Conservation (phyloP, 164 flowering plant genomes). For the grape (Vitis vinifera) region ASM3070453v1 NC_081808.1:7639001-7639500, state of each 20-base stretch:
- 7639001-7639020: background rate
- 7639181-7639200: too few species aligned
- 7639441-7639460: constrained; percentile 92
- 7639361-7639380: background rate
- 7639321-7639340: too few species aligned
- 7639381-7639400: constrained; percentile 95
- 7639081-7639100: background rate
- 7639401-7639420: constrained; percentile 98
- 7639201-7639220: background rate
- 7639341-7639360: background rate
- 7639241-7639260: background rate
- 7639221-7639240: background rate
- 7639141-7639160: background rate
- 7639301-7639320: too few species aligned
- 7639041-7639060: background rate
- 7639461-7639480: constrained; percentile 92
- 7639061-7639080: background rate
- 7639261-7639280: background rate
- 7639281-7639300: background rate
- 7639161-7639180: background rate
- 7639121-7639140: background rate
- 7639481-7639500: constrained; percentile 55
- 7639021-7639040: background rate
- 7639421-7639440: constrained; percentile 87
- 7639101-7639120: background rate